phyloP scores from a whole-genome alignment of 1,139 yeast genomes.

The Meyerozyma smithsonii region DNA sequence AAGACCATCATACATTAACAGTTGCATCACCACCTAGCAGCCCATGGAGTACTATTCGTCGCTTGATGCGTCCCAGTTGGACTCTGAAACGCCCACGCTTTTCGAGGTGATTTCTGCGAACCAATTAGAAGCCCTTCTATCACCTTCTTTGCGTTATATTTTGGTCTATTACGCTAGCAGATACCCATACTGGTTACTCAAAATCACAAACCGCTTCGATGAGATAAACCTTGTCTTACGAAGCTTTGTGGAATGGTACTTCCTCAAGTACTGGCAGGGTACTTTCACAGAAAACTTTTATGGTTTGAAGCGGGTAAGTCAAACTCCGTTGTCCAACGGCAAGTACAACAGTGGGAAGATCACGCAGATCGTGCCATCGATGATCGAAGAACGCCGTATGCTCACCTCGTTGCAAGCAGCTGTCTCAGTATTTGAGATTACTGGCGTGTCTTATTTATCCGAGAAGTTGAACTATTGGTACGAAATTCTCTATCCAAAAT shows the following conservation, averaged over 20 bases:
- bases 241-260: slow-evolving; percentile 70
- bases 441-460: slow-evolving; percentile 63
- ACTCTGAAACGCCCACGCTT: slow-evolving; percentile 72
- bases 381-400: slow-evolving; percentile 52
- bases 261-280: slow-evolving; percentile 71
- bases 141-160: slow-evolving; percentile 80
- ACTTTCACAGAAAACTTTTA: slow-evolving; percentile 90
- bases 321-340: slow-evolving; percentile 31
- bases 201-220: slow-evolving; percentile 67
- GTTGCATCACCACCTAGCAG: slow-evolving; percentile 2
- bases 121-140: slow-evolving; percentile 70
- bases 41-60: slow-evolving; percentile 80
- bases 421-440: slow-evolving; percentile 58
- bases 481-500: slow-evolving; percentile 60
- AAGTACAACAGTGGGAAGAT: slow-evolving; percentile 30
- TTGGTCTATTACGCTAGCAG: slow-evolving; percentile 77
- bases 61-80: slow-evolving; percentile 69
- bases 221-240: slow-evolving; percentile 63
- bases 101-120: slow-evolving; percentile 79
- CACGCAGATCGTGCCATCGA: slow-evolving; percentile 41
- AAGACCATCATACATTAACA: neutral
- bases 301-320: slow-evolving; percentile 68
- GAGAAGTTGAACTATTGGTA: slow-evolving; percentile 66
- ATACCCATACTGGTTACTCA: slow-evolving; percentile 66
- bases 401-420: slow-evolving; percentile 51